phyloP scores from a whole-genome alignment of 805 yeast species.

The Teunomyces cretensis region DNA sequence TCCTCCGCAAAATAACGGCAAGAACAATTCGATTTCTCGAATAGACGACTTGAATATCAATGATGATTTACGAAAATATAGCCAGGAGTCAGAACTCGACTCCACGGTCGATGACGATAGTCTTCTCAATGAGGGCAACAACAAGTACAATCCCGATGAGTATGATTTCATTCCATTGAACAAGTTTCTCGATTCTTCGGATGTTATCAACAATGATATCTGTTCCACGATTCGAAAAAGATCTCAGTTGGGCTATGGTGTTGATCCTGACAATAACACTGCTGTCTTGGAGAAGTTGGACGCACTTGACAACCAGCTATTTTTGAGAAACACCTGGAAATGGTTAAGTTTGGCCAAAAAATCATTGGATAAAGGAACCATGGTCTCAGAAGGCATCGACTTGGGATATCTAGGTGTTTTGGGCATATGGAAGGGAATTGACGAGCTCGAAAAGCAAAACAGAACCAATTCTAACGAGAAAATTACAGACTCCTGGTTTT shows the following conservation, averaged over 20 bases:
- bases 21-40: not conserved
- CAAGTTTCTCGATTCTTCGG: conserved; percentile 31
- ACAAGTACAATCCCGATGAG: conserved; percentile 12
- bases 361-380: conserved; percentile 61
- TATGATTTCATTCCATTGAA: conserved; percentile 28
- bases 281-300: conserved; percentile 54
- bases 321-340: conserved; percentile 78
- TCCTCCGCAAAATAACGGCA: not conserved
- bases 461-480: conserved; percentile 30
- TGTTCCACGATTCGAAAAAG: conserved; percentile 69
- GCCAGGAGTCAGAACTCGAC: conserved; percentile 19
- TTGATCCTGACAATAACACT: conserved; percentile 64
- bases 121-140: conserved; percentile 7
- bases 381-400: conserved; percentile 70
- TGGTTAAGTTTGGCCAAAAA: conserved; percentile 79
- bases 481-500: conserved; percentile 40
- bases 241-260: conserved; percentile 71
- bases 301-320: conserved; percentile 50
- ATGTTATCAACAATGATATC: conserved; percentile 67
- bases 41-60: conserved; percentile 1
- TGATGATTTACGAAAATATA: conserved; percentile 16
- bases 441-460: conserved; percentile 46
- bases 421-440: conserved; percentile 84
- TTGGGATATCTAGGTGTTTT: conserved; percentile 85
- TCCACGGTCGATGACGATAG: conserved; percentile 34